Evolutionary conservation across 331 rosid genomes (phyloP).

Genomic region (Malus hybrid): DNA sequence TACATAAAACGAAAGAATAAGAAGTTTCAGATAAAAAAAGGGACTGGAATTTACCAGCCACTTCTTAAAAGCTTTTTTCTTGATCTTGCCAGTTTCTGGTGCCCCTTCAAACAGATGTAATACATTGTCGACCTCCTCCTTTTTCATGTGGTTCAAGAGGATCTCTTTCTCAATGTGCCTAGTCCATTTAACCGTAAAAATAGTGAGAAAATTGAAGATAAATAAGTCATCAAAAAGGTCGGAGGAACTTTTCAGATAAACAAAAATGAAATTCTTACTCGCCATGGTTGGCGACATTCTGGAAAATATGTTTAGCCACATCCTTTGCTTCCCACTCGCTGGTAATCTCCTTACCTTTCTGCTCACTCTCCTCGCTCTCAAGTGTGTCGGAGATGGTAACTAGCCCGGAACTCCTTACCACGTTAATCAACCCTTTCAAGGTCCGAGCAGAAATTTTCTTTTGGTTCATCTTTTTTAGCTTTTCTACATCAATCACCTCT

Average conservation of each 20-base stretch:
- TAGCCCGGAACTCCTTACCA: conserved; percentile 56
- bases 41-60: conserved; percentile 49
- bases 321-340: conserved; percentile 82
- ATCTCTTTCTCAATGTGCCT: conserved; percentile 78
- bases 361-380: conserved; percentile 36
- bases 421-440: conserved; percentile 66
- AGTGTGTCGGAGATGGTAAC: conserved; percentile 53
- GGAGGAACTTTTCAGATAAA: background rate
- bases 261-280: conserved; percentile 33
- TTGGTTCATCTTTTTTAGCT: conserved; percentile 66
- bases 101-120: conserved; percentile 69
- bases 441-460: conserved; percentile 87
- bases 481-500: conserved; percentile 78
- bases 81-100: conserved; percentile 49
- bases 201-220: conserved; percentile 4
- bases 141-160: conserved; percentile 55
- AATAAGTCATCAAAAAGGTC: conserved; percentile 1
- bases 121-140: conserved; percentile 61
- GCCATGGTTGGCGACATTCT: conserved; percentile 58
- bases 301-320: conserved; percentile 55
- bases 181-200: conserved; percentile 1
- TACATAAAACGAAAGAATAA: too few species aligned
- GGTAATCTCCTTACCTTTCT: conserved; percentile 47
- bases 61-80: conserved; percentile 62
- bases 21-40: background rate